These are phyloP conservation scores for Penium margaritaceum DNA, from an alignment of 139 green algal species.

Conservation along the genomic window DNA sequence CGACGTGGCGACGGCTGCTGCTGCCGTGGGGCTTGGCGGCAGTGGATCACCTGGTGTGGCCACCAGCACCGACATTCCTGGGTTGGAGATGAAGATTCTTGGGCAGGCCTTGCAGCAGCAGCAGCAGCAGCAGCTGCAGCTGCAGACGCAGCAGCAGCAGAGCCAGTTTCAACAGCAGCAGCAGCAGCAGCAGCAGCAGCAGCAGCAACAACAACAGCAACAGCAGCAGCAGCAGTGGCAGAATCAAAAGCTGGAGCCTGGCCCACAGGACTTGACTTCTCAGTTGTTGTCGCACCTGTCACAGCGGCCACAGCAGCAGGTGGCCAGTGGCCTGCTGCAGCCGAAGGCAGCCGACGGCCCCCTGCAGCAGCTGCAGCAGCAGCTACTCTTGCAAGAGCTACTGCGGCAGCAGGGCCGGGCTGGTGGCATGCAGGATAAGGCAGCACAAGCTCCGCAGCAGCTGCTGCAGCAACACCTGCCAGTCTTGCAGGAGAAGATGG, in stretches of 20 bases:
- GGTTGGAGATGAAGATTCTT: neutral
- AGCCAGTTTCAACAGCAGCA: slow-evolving; percentile 1
- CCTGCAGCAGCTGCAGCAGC: neutral
- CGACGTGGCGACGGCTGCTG: no score
- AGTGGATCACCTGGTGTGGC: neutral
- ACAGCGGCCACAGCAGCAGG: neutral
- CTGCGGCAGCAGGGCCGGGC: neutral
- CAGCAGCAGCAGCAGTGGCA: neutral
- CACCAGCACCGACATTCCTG: neutral
- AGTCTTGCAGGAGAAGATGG: neutral
- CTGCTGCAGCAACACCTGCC: neutral
- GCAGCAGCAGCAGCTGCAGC: neutral
- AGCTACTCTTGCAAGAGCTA: neutral
- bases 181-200: slow-evolving; percentile 1
- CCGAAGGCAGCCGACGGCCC: no score
- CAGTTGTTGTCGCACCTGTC: neutral
- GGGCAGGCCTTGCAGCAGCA: neutral
- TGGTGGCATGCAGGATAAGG: neutral
- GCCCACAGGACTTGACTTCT: no score
- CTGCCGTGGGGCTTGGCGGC: no score
- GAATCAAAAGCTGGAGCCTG: neutral
- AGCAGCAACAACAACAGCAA: slow-evolving; percentile 2
- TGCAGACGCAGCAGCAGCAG: neutral
- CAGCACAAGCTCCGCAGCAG: neutral
- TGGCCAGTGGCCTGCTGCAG: neutral